Evolutionary conservation across 78 protist genomes (phyloP).

Genomic region (Emiliania huxleyi): DNA sequence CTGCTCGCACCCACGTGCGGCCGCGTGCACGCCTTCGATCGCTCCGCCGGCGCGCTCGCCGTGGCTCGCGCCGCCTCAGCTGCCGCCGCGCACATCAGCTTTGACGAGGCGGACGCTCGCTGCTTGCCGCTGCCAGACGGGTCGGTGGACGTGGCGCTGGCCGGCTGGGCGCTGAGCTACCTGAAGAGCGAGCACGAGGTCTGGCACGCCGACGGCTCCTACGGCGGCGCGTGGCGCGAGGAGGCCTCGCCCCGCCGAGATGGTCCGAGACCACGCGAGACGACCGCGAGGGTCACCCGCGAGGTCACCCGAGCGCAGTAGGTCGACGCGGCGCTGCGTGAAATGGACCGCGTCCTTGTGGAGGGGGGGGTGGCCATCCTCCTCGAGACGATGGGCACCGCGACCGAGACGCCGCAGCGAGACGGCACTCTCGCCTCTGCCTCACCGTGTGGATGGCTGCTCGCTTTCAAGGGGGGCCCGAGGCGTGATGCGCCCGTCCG

Average conservation of each 20-base stretch:
- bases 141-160: neutral
- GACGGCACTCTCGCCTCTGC: no score
- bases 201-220: no score
- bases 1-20: neutral
- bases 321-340: neutral
- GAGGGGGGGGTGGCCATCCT: neutral
- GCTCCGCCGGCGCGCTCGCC: neutral
- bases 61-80: neutral
- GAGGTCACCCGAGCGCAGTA: neutral
- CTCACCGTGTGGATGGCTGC: no score
- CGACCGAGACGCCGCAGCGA: neutral
- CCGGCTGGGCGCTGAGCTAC: neutral
- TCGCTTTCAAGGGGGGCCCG: no score
- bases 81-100: neutral
- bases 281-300: neutral
- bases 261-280: neutral
- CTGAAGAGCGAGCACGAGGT: neutral
- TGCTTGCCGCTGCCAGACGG: neutral
- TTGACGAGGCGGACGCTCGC: neutral
- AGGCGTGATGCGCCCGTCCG: no score
- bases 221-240: neutral
- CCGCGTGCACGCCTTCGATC: neutral
- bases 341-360: neutral
- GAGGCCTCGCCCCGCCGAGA: neutral
- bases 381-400: neutral